Base-by-base conservation (phyloP, 371 early-diverging fungal species). In the Mortierella polycephala region DNA sequence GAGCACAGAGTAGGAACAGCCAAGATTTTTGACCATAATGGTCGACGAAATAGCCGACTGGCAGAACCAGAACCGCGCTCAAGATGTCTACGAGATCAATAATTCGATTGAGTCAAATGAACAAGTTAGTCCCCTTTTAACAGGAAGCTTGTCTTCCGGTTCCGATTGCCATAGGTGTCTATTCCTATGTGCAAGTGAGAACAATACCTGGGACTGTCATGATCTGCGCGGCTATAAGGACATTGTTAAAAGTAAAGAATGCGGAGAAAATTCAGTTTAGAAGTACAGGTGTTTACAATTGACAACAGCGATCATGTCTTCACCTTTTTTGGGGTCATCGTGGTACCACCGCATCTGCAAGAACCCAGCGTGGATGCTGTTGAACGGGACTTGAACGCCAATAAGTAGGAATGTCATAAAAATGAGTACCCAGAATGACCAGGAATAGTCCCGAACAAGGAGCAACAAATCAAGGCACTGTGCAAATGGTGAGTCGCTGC, bases 291-390 rank as follows among this genome's bases (percentile, higher is more conserved):
- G 30, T 7, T 41, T 55, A 14, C 41, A 41, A 8, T 6, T 58
- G 37, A 11, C 7, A 40, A 30, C 37, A 45, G 57, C 16, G 21
- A 5, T n/a, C 16, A 5, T 52, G 9, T 16, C 16, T 8, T 75
- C 4, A 71, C 77, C 64, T 68, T 77, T 86, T 44, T 81, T 75
- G 10, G 87, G 82, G 60, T 90, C 89, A 40, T 81, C 80, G 7
- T 82, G 88, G 57, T 84, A 90, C 89, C 89, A 90, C 37, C 89
- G 86, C 61, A 82, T 74, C 79, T 84, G 84, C 52, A 90, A 71
- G 61, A 90, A 88, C 39, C 87, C 91, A 7, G 84, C 84, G 9
- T 86, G 87, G 56, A 88, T 90, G 44, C 85, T 86, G 85, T 87
- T 87, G 75, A 90, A 90, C 2, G 89, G 87, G 20, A 89, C 82